Percentiles rank a stretch among this genome's conserved stretches.
These are phyloP conservation scores for Penicillium verrucosum DNA, from an alignment of 2,329 filamentous ascomycete genomes.

Conservation along the genomic window DNA sequence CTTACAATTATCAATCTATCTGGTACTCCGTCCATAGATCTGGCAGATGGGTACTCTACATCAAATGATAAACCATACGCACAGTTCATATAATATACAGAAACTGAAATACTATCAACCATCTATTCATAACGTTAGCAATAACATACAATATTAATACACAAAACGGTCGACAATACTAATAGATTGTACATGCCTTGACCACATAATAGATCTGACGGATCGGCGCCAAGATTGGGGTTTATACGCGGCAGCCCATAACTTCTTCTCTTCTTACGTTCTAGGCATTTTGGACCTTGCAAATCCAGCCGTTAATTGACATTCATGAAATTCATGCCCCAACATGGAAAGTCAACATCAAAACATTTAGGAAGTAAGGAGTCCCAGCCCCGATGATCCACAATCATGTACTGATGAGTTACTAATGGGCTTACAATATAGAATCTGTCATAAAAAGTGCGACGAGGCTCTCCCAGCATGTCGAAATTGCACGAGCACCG, in stretches of 20 bases:
- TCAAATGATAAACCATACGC: too few species aligned
- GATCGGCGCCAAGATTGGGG: conserved; percentile 5
- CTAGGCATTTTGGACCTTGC: background rate
- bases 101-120: background rate
- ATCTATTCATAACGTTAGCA: background rate
- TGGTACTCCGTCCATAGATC: background rate
- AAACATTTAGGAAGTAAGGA: background rate
- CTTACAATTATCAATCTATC: background rate
- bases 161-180: background rate
- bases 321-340: background rate
- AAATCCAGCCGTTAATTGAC: background rate
- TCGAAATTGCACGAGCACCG: background rate
- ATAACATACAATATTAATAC: too few species aligned
- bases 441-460: background rate
- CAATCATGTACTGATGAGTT: background rate
- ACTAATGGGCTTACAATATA: background rate
- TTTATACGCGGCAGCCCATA: background rate
- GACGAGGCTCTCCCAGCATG: conserved; percentile 2
- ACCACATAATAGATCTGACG: background rate
- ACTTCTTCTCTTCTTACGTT: background rate
- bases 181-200: background rate
- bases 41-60: background rate
- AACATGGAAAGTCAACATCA: background rate
- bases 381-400: background rate
- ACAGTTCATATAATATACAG: background rate